phyloP scores from a whole-genome alignment of 2,329 filamentous ascomycete species.

The Microdochium nivale region DNA sequence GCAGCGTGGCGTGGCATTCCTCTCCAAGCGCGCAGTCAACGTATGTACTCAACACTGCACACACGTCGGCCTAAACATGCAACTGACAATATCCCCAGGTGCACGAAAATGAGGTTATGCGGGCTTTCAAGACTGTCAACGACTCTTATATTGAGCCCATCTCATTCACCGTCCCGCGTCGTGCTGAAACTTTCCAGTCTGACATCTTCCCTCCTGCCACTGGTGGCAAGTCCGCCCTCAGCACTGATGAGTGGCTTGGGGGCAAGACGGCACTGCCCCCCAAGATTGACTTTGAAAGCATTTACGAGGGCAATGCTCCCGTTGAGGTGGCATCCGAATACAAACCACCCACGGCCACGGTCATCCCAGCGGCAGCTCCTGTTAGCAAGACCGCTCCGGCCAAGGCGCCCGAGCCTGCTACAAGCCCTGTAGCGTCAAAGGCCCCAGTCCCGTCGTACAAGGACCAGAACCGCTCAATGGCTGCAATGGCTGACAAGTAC shows the following conservation, averaged over 20 bases:
- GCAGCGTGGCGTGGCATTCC: slow-evolving; percentile 87
- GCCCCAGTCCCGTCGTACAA: slow-evolving; percentile 60
- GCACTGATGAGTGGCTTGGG: slow-evolving; percentile 72
- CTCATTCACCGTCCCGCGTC: slow-evolving; percentile 91
- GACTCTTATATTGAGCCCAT: slow-evolving; percentile 92
- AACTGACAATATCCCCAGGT: slow-evolving; percentile 39
- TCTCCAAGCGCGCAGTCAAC: slow-evolving; percentile 92
- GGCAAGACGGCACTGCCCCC: slow-evolving; percentile 79
- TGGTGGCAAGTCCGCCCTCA: slow-evolving; percentile 73
- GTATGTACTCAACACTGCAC: slow-evolving; percentile 32
- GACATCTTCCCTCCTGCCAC: slow-evolving; percentile 89
- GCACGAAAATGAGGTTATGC: slow-evolving; percentile 93
- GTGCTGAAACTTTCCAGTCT: slow-evolving; percentile 90
- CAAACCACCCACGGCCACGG: slow-evolving; percentile 43
- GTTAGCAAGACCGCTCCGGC: slow-evolving; percentile 40
- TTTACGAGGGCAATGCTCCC: slow-evolving; percentile 78
- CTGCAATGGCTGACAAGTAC: slow-evolving; percentile 77
- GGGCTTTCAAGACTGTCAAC: slow-evolving; percentile 95
- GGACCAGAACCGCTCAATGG: slow-evolving; percentile 81
- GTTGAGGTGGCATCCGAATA: slow-evolving; percentile 67
- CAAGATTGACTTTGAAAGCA: slow-evolving; percentile 87
- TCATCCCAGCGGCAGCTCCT: slow-evolving; percentile 32
- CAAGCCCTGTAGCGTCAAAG: slow-evolving; percentile 37
- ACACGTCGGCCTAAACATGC: not conserved
- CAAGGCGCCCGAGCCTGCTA: slow-evolving; percentile 41